These are phyloP conservation scores for Candida coquimbonensis DNA, from an alignment of 805 yeast genomes.

Conservation along the genomic window DNA sequence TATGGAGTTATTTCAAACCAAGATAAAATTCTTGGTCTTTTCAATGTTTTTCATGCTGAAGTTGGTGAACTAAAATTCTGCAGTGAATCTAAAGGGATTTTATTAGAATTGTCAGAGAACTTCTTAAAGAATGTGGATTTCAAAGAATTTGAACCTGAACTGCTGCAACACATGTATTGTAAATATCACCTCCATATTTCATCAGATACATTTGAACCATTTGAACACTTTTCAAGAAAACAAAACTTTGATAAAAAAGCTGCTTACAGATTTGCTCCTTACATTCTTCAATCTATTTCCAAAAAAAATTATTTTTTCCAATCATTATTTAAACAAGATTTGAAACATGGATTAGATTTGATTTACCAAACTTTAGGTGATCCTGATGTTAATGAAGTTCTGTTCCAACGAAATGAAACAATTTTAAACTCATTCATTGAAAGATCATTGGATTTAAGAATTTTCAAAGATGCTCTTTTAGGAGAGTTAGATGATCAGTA, in stretches of 20 bases:
- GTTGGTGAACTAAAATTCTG: conserved; percentile 68
- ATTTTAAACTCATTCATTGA: conserved; percentile 41
- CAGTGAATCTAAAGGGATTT: conserved; percentile 52
- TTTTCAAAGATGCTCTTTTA: conserved; percentile 42
- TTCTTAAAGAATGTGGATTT: conserved; percentile 38
- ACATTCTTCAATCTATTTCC: conserved; percentile 48
- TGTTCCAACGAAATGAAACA: conserved; percentile 40
- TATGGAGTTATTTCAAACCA: conserved; percentile 11
- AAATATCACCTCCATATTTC: conserved; percentile 62
- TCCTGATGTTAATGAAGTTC: conserved; percentile 38
- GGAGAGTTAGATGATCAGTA: conserved; percentile 37
- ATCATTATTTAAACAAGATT: conserved; percentile 56
- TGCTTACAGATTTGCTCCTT: conserved; percentile 34
- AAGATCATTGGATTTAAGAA: conserved; percentile 34
- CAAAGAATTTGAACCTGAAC: conserved; percentile 50
- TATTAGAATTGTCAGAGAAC: conserved; percentile 53
- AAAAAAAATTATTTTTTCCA: conserved; percentile 50
- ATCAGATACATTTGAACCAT: conserved; percentile 53
- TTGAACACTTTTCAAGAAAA: conserved; percentile 53
- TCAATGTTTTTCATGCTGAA: conserved; percentile 63
- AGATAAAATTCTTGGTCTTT: conserved; percentile 34
- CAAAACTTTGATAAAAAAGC: conserved; percentile 33
- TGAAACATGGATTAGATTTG: conserved; percentile 65
- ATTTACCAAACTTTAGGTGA: conserved; percentile 67
- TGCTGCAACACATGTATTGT: conserved; percentile 75